Evolutionary conservation across 2,329 filamentous ascomycete genomes (phyloP).

Genomic region (Ophiocordyceps camponoti-floridani): DNA sequence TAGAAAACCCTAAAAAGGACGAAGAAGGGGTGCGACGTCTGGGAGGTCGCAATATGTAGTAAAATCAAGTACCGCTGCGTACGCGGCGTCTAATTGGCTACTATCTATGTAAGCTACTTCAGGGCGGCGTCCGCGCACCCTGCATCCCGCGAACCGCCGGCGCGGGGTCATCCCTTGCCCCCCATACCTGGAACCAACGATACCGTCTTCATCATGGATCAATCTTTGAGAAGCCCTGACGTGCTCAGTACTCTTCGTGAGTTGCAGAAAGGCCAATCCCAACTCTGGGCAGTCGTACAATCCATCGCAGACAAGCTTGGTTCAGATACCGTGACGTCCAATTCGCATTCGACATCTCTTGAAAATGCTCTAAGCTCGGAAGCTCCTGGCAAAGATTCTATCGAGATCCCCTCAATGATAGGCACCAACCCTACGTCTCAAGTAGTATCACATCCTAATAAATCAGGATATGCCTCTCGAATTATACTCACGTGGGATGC

Average conservation of each 20-base stretch:
- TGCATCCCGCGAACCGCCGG: background rate
- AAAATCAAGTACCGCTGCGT: too few relatives aligned
- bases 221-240: slow-evolving; percentile 6
- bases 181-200: background rate
- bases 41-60: too few relatives aligned
- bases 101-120: too few relatives aligned
- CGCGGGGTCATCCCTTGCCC: background rate
- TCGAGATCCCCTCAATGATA: background rate
- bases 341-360: slow-evolving; percentile 1
- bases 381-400: background rate
- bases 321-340: slow-evolving; percentile 3
- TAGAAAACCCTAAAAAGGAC: too few relatives aligned
- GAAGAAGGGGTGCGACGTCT: too few relatives aligned
- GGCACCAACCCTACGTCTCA: background rate
- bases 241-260: slow-evolving; percentile 16
- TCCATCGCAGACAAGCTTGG: slow-evolving; percentile 15
- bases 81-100: too few relatives aligned
- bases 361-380: background rate
- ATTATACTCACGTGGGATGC: slow-evolving; percentile 34
- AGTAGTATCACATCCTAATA: background rate
- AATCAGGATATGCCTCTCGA: background rate
- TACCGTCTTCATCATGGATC: slow-evolving; percentile 7
- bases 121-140: too few relatives aligned
- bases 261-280: slow-evolving; percentile 22
- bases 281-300: slow-evolving; percentile 21